phyloP scores from a whole-genome alignment of 2,329 filamentous ascomycete species.

The Claviceps africana region DNA sequence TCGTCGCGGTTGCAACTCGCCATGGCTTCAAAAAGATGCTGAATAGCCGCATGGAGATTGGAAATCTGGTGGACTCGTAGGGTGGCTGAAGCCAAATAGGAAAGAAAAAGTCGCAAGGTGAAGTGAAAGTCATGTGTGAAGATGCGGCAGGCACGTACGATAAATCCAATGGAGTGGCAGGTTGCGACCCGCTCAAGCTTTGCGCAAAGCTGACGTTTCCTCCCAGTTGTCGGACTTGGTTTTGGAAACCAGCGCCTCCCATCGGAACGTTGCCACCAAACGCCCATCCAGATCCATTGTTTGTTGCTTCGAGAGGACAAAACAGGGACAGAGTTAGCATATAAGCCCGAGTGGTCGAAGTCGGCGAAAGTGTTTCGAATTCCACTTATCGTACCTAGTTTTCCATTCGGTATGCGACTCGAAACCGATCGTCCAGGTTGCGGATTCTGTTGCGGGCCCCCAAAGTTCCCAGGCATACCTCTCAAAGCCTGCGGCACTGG shows the following conservation, averaged over 20 bases:
- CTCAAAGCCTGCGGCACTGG: constrained; percentile 48
- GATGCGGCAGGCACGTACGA: constrained; percentile 39
- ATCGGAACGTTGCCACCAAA: constrained; percentile 50
- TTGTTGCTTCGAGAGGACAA: constrained; percentile 22
- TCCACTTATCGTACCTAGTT: constrained; percentile 35
- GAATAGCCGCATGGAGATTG: not conserved
- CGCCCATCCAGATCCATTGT: constrained; percentile 44
- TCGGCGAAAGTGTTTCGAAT: not conserved
- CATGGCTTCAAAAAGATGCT: constrained; percentile 3
- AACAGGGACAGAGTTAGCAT: not conserved
- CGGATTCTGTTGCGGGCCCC: constrained; percentile 44
- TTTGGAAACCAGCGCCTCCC: constrained; percentile 40
- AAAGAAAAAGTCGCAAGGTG: not conserved
- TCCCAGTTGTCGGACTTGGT: constrained; percentile 38
- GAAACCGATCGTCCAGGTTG: constrained; percentile 37
- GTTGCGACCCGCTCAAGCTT: constrained; percentile 49
- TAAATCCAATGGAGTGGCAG: constrained; percentile 46
- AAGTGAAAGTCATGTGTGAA: constrained; percentile 2
- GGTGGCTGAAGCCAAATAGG: not conserved
- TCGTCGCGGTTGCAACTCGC: constrained; percentile 6
- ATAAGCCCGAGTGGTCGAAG: too few species aligned
- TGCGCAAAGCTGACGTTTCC: constrained; percentile 53
- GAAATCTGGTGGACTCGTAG: too few species aligned
- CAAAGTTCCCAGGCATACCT: constrained; percentile 47
- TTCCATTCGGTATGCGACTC: constrained; percentile 49